Evolutionary conservation across 305 asterid species (phyloP).

Genomic region (Fraxinus paxiana): DNA sequence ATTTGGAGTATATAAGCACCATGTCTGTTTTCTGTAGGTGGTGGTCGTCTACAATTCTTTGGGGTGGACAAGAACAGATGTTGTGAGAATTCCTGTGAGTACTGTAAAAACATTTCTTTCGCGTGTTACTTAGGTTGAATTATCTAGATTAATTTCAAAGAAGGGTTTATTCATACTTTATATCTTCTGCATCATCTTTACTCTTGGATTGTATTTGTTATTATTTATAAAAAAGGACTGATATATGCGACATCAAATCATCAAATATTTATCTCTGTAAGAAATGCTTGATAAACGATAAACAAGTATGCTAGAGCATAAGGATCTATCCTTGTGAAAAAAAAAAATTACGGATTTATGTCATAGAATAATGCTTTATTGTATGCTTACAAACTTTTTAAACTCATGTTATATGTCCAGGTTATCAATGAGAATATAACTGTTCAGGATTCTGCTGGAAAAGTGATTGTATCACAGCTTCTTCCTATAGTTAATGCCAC

Average conservation of each 20-base stretch:
- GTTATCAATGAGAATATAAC: slow-evolving; percentile 49
- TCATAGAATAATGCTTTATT: neutral
- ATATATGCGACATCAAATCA: neutral
- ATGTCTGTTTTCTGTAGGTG: slow-evolving; percentile 41
- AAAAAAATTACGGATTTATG: neutral
- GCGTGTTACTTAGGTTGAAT: neutral
- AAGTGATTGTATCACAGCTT: slow-evolving; percentile 62
- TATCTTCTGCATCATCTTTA: neutral
- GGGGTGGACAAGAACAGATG: slow-evolving; percentile 82
- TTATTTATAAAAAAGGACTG: slow-evolving; percentile 1
- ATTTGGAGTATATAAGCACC: neutral
- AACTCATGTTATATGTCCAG: slow-evolving; percentile 38
- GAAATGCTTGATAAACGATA: neutral
- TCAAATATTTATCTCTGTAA: slow-evolving; percentile 4
- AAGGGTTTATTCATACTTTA: neutral
- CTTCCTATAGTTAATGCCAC: slow-evolving; percentile 65
- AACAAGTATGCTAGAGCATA: neutral
- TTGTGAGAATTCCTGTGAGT: slow-evolving; percentile 90
- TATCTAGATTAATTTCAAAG: neutral
- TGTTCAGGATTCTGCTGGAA: slow-evolving; percentile 74
- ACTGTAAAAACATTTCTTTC: slow-evolving; percentile 12
- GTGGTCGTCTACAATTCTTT: slow-evolving; percentile 79
- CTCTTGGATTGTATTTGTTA: neutral
- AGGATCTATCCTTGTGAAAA: neutral
- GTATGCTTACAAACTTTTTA: slow-evolving; percentile 11